Evolutionary conservation across 2,329 filamentous ascomycete species (phyloP).

Genomic region (Hypoxylon sp.): DNA sequence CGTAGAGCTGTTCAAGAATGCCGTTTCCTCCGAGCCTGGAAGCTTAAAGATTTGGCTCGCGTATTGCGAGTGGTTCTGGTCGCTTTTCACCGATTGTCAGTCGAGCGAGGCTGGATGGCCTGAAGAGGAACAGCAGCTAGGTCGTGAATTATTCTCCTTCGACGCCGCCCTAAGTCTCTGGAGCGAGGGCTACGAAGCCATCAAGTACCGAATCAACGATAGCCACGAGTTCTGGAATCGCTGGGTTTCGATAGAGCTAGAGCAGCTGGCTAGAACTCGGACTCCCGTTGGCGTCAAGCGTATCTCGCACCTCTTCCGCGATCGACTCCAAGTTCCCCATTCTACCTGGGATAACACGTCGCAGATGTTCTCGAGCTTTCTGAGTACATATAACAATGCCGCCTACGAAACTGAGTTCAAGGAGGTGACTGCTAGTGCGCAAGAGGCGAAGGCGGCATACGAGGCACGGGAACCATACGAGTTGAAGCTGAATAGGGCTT

Average conservation of each 20-base stretch:
- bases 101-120: constrained; percentile 70
- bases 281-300: constrained; percentile 72
- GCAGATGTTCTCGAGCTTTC: constrained; percentile 80
- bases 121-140: constrained; percentile 77
- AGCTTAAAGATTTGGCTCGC: constrained; percentile 82
- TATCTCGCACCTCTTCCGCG: constrained; percentile 78
- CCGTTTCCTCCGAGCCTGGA: constrained; percentile 78
- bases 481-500: constrained; percentile 73
- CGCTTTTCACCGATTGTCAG: constrained; percentile 76
- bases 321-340: constrained; percentile 81
- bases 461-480: constrained; percentile 78
- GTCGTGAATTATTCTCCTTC: constrained; percentile 79
- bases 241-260: constrained; percentile 80
- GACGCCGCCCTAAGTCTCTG: constrained; percentile 77
- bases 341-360: constrained; percentile 81
- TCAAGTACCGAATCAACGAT: constrained; percentile 81
- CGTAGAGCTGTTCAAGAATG: constrained; percentile 80
- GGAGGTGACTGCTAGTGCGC: constrained; percentile 73
- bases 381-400: constrained; percentile 78
- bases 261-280: constrained; percentile 72
- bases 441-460: constrained; percentile 75
- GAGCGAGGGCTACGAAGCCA: constrained; percentile 79
- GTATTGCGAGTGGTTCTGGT: constrained; percentile 84
- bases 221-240: constrained; percentile 86
- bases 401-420: constrained; percentile 83